Evolutionary conservation across 106 monocot species (phyloP), one percentile per base, ranked within the genome.

Genomic region (Allium fistulosum): DNA sequence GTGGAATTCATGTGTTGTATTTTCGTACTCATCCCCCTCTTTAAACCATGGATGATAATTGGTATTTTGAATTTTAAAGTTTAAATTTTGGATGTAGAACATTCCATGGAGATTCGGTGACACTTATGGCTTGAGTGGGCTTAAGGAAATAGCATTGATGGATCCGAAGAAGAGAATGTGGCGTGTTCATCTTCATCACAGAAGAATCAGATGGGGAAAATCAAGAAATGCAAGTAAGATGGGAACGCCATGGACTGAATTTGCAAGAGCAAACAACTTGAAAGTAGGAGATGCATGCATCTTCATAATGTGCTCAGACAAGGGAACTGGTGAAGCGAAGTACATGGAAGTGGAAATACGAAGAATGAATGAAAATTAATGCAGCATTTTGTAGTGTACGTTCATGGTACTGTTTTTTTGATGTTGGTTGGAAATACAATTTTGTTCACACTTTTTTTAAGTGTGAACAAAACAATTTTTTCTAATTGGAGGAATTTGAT

Each of bases 281-380:
- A 47, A 63, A 63, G 7, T 12, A n/a, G 63, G 63, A 47, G 63
- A 63, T 14, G 47, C 15, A 47, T 63, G 63, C 63, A 63, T 10
- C 46, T 63, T 63, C 17, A n/a, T 15, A 9, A 8, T 63, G 2
- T 37, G 13, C 13, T n/a, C 63, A 46, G 45, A 63, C 7, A 4
- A 7, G 10, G 4, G 47, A 9, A 63, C 15, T 45, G 63, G 46
- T 13, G 16, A 7, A 12, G 45, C 47, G 8, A 15, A 46, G 46
- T 37, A 37, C 37, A 46, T 63, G 46, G n/a, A 47, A 45, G 45
- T 63, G 7, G 8, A 45, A 63, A 63, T 63, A 13, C n/a, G 45
- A 47, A 63, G 27, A n/a, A 37, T 5, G 37, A 37, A 5, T 37
- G 37, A 37, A 37, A 37, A 1, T 37, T 37, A 5, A 4, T 37